A percentile compares a stretch with the other conserved stretches of the same genome.
Evolutionary conservation across 2,329 filamentous ascomycete genomes (phyloP).

Genomic region (Aplosporella prunicola): DNA sequence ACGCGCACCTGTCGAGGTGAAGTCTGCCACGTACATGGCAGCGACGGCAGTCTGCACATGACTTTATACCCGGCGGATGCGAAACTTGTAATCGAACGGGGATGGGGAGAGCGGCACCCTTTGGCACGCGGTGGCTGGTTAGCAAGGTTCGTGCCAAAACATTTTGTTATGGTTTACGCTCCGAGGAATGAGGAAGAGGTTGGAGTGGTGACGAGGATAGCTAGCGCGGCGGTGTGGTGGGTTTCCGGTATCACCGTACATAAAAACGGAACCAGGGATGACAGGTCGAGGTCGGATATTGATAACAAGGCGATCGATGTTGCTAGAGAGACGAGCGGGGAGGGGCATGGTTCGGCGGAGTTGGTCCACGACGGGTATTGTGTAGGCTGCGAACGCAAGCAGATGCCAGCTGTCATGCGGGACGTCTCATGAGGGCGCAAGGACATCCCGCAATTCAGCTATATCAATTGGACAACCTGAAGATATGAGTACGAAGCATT

Average conservation of each 20-base stretch:
- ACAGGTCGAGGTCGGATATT: slow-evolving; percentile 13
- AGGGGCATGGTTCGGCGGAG: background rate
- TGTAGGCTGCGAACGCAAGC: slow-evolving; percentile 6
- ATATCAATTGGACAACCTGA: no score
- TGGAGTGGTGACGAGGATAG: slow-evolving; percentile 55
- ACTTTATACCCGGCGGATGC: slow-evolving; percentile 73
- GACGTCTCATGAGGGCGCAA: background rate
- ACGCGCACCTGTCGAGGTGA: slow-evolving; percentile 70
- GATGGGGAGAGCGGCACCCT: slow-evolving; percentile 66
- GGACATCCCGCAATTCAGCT: no score
- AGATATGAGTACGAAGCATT: no score
- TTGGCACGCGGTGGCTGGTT: slow-evolving; percentile 59
- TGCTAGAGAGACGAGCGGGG: background rate
- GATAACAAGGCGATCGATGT: slow-evolving; percentile 11
- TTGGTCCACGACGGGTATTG: slow-evolving; percentile 2
- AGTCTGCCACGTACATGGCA: slow-evolving; percentile 69
- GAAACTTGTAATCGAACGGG: slow-evolving; percentile 58
- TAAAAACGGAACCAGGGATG: slow-evolving; percentile 13
- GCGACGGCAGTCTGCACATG: slow-evolving; percentile 69
- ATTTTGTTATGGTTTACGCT: slow-evolving; percentile 77
- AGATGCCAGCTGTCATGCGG: slow-evolving; percentile 3
- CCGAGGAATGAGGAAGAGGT: slow-evolving; percentile 62
- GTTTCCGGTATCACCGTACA: slow-evolving; percentile 34
- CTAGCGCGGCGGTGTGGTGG: slow-evolving; percentile 67
- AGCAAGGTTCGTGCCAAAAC: slow-evolving; percentile 58